Evolutionary conservation across 1,284 basidiomycete genomes (phyloP).

Genomic region (Tilletia indica): DNA sequence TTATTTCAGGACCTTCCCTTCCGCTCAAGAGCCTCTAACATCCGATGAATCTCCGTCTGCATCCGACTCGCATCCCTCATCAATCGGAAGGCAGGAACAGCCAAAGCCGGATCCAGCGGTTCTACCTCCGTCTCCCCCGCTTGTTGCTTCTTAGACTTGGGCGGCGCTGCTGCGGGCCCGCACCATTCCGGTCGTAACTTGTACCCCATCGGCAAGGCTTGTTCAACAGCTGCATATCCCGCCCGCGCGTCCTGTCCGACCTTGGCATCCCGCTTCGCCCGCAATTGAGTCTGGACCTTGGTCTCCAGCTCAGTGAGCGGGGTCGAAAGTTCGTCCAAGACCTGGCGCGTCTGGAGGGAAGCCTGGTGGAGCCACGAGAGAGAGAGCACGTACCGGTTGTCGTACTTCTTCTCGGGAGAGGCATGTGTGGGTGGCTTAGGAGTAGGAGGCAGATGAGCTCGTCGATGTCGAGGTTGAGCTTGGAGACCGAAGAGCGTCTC

Average conservation of each 20-base stretch:
- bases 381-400: constrained; percentile 6
- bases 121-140: neutral
- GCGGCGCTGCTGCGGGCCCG: neutral
- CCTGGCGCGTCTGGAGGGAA: neutral
- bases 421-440: neutral
- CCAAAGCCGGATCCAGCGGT: neutral
- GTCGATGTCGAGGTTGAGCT: constrained; percentile 11
- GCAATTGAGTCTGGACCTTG: neutral
- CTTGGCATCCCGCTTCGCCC: neutral
- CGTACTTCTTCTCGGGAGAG: neutral
- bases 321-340: neutral
- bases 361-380: constrained; percentile 11
- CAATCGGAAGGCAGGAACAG: constrained; percentile 1
- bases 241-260: neutral
- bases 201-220: constrained; percentile 3
- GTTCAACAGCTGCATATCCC: constrained; percentile 3
- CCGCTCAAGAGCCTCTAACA: neutral
- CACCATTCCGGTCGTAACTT: constrained; percentile 1
- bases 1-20: neutral
- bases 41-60: constrained; percentile 4
- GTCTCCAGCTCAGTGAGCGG: neutral
- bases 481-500: constrained; percentile 45
- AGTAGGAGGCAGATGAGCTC: neutral
- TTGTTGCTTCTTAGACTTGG: neutral
- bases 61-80: neutral